Conservation (phyloP, 495 filamentous ascomycete species). For the Pseudotulostoma volvatum region DNA sequence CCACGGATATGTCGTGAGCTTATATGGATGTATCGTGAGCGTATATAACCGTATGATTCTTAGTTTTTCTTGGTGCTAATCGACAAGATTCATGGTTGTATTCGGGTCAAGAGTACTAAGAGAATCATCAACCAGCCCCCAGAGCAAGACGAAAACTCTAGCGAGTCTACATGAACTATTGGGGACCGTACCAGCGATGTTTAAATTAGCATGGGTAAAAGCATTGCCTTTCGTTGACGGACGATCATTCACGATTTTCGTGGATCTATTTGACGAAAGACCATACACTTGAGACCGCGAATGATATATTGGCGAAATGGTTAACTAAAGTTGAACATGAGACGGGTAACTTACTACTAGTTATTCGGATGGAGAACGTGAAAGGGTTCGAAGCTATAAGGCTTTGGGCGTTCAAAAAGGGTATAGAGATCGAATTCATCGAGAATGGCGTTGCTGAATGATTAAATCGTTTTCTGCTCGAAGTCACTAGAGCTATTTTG, state of each 20-base stretch:
- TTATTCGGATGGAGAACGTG: constrained; percentile 1
- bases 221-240: not conserved
- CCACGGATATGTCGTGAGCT: too few species aligned
- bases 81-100: too few species aligned
- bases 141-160: not conserved
- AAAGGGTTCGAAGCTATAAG: constrained; percentile 1
- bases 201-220: not conserved
- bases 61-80: too few species aligned
- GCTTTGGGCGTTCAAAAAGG: not conserved
- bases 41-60: too few species aligned
- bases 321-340: not conserved
- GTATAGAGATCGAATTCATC: not conserved
- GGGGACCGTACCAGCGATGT: not conserved
- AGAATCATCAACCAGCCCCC: not conserved
- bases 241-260: not conserved
- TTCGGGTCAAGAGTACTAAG: not conserved
- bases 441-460: not conserved
- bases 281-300: not conserved
- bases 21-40: too few species aligned
- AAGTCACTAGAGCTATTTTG: not conserved
- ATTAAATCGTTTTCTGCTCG: not conserved
- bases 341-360: not conserved
- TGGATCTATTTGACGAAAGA: not conserved
- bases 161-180: constrained; percentile 2
- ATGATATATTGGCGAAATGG: not conserved